These are phyloP conservation scores for Phytophthora uliginosa DNA, from an alignment of 352 stramenopile species.

Conservation along the genomic window DNA sequence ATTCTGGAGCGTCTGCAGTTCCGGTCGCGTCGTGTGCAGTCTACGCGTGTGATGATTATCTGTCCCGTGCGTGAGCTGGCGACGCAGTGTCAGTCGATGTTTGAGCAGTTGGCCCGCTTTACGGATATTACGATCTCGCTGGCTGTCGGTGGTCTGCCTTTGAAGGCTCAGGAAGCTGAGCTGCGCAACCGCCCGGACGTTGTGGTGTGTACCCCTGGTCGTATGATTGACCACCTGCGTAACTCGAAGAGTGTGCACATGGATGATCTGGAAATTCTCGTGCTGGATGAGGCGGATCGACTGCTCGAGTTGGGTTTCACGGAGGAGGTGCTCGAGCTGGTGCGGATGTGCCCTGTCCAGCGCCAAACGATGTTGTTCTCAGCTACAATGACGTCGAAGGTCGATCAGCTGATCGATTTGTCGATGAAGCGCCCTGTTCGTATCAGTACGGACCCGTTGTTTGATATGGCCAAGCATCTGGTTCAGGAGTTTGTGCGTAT, in stretches of 20 bases:
- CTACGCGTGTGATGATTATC: constrained; percentile 97
- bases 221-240: constrained; percentile 98
- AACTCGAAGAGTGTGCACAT: constrained; percentile 98
- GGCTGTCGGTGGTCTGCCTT: constrained; percentile 94
- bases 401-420: constrained; percentile 97
- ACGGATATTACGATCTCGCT: constrained; percentile 95
- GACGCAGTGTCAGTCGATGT: constrained; percentile 97
- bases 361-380: constrained; percentile 99
- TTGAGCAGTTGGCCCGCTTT: constrained; percentile 96
- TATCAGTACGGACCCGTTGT: constrained; percentile 94
- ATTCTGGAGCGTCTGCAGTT: constrained; percentile 98
- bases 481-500: constrained; percentile 99
- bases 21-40: constrained; percentile 84
- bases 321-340: constrained; percentile 97
- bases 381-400: constrained; percentile 98
- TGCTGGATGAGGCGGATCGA: constrained; percentile 96
- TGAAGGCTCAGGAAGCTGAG: constrained; percentile 96
- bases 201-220: constrained; percentile 98
- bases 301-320: constrained; percentile 99
- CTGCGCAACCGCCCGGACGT: constrained; percentile 97
- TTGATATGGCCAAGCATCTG: constrained; percentile 96
- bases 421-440: constrained; percentile 98
- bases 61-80: constrained; percentile 98
- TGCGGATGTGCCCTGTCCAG: constrained; percentile 96
- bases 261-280: constrained; percentile 98